Evolutionary conservation across 2,329 filamentous ascomycete species (phyloP).

Genomic region (Colletotrichum magnum): DNA sequence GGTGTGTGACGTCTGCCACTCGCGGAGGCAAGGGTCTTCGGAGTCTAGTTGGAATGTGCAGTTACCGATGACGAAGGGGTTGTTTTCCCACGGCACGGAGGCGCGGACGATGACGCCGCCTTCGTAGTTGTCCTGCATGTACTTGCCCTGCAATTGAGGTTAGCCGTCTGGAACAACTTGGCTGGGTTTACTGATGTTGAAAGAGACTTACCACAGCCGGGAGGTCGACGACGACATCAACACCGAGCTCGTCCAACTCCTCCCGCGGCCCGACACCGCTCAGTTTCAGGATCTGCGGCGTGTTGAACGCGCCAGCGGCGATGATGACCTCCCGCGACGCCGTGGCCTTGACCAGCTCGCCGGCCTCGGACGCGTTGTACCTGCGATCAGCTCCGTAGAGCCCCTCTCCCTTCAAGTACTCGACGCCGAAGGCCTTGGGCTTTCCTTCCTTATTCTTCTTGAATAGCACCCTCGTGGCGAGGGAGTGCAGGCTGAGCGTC

Average conservation of each 20-base stretch:
- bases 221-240: slow-evolving; percentile 66
- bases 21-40: background rate
- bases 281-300: slow-evolving; percentile 61
- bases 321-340: slow-evolving; percentile 63
- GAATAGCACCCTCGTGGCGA: slow-evolving; percentile 56
- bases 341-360: slow-evolving; percentile 42
- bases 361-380: slow-evolving; percentile 46
- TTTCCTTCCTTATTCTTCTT: slow-evolving; percentile 39
- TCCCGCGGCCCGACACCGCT: slow-evolving; percentile 57
- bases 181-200: too few relatives aligned
- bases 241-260: slow-evolving; percentile 59
- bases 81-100: slow-evolving; percentile 1
- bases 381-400: slow-evolving; percentile 57
- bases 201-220: slow-evolving; percentile 65
- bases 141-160: slow-evolving; percentile 57
- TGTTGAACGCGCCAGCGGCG: slow-evolving; percentile 61
- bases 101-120: slow-evolving; percentile 48
- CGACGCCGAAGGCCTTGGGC: slow-evolving; percentile 55
- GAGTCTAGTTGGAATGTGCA: background rate
- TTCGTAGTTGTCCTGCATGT: slow-evolving; percentile 66
- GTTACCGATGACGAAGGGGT: slow-evolving; percentile 19
- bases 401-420: slow-evolving; percentile 56
- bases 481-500: slow-evolving; percentile 52
- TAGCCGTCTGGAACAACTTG: background rate
- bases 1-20: background rate